Base-by-base conservation (phyloP, 441 rosid genomes). In the Populus hybrid region DNA sequence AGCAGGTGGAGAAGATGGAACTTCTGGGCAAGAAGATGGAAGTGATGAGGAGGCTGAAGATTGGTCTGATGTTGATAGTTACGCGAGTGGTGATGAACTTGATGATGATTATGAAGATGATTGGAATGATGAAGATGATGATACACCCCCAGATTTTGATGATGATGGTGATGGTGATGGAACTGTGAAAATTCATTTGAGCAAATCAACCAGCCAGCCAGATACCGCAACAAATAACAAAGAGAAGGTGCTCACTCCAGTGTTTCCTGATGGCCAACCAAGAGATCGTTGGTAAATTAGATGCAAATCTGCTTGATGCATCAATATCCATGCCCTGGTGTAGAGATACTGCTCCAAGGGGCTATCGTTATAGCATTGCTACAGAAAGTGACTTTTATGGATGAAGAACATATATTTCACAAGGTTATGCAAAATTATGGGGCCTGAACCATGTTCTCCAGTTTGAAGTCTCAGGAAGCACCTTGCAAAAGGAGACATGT, bases 201-300 rank as follows among this genome's bases (percentile, higher is more conserved):
- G 83, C 79, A 84, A 82, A 81, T 77, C 87, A 69, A 75, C 34
- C 70, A 79, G 86, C 76, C 76, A 21, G 73, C 69, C 72, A 69
- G 85, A 79, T 79, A 75, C 80, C 63, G 76, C 78, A 7, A 73
- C 75, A 42, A 85, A 87, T 83, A 83, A 81, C 68, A 89, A 83
- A 79, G 88, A 82, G 69, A 87, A 85, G 76, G 82, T 57, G 46
- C 86, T 78, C 59, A 83, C 35, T 57, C 94, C 89, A 63, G 90
- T 67, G 40, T 86, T 91, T 82, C 97, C 94, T 70, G 97, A 90
- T 89, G 97, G 97, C 71, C 90, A 80, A 75, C 95, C 92, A 73
- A 85, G 98, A 73, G 97, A 92, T 34, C 88, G 89, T 32, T 92
- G 98, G 95, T 93, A 85, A 85, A 81, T 78, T 38, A 35, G 28